Evolutionary conservation across 228 moss, liverwort and hornwort genomes (phyloP).

Genomic region (Sphagnum fallax): DNA sequence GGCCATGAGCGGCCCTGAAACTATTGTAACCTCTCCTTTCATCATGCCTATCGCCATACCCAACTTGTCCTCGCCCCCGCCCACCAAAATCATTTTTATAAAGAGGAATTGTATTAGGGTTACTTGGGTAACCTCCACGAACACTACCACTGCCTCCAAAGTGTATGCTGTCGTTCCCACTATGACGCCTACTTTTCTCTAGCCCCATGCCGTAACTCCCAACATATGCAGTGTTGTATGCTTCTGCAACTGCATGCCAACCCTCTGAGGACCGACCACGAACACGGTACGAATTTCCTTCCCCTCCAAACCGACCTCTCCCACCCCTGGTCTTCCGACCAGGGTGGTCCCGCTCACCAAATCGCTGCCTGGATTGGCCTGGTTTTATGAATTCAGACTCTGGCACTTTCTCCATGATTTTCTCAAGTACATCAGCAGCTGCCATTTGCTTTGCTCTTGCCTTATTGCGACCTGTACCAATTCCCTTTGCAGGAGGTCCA

Average conservation of each 20-base stretch:
- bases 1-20: conserved; percentile 26
- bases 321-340: conserved; percentile 46
- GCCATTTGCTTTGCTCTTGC: conserved; percentile 65
- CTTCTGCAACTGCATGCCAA: conserved; percentile 26
- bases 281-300: conserved; percentile 24
- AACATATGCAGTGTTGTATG: conserved; percentile 11
- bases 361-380: conserved; percentile 56
- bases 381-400: conserved; percentile 66
- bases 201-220: conserved; percentile 25
- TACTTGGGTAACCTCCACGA: conserved; percentile 25
- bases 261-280: conserved; percentile 38
- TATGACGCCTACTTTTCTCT: conserved; percentile 35
- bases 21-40: conserved; percentile 33
- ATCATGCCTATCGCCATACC: conserved; percentile 33
- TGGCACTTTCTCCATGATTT: conserved; percentile 60
- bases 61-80: conserved; percentile 19
- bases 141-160: conserved; percentile 19
- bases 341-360: conserved; percentile 59
- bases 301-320: conserved; percentile 22
- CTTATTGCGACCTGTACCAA: conserved; percentile 56
- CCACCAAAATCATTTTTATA: conserved; percentile 35
- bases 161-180: conserved; percentile 25
- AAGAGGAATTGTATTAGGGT: conserved; percentile 46
- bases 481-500: conserved; percentile 53
- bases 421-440: conserved; percentile 58